phyloP scores from a whole-genome alignment of 202 grass and related monocot species.

The Panicum hallii region DNA sequence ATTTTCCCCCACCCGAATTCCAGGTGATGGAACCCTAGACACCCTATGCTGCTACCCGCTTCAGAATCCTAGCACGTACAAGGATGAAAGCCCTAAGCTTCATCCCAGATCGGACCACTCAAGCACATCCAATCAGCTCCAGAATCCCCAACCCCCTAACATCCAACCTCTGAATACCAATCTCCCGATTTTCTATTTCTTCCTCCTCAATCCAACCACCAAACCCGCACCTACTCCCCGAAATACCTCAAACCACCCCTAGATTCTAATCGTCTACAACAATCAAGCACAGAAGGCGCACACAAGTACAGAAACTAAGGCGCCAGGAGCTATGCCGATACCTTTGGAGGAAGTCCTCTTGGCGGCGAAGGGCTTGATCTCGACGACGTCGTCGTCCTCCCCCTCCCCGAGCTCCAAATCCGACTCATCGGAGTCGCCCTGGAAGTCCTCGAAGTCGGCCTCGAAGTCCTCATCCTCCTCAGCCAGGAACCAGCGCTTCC shows the following conservation, averaged over 20 bases:
- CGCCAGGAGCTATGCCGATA: conserved; percentile 5
- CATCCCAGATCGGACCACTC: not conserved
- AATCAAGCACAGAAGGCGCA: conserved; percentile 19
- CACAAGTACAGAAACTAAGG: not conserved
- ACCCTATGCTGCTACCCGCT: not conserved
- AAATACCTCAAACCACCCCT: not conserved
- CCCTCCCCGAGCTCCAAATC: conserved; percentile 46
- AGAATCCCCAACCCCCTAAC: conserved; percentile 6
- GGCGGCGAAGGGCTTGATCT: conserved; percentile 57
- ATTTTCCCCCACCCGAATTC: not conserved
- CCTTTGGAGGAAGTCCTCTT: conserved; percentile 57
- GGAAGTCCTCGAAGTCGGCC: conserved; percentile 71
- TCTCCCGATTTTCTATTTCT: not conserved
- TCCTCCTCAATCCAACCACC: conserved; percentile 30
- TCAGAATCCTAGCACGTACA: not conserved
- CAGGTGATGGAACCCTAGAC: not conserved
- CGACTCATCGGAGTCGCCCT: conserved; percentile 48
- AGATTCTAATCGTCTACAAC: conserved; percentile 19
- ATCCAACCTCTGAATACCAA: conserved; percentile 20
- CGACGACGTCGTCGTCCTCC: conserved; percentile 55
- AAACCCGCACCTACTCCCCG: not conserved
- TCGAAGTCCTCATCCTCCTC: conserved; percentile 62
- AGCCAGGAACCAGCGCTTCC: conserved; percentile 38
- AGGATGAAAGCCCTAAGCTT: not conserved
- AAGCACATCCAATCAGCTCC: not conserved